phyloP scores from a whole-genome alignment of 1,284 basidiomycete species.

The Ceratobasidium sp. region DNA sequence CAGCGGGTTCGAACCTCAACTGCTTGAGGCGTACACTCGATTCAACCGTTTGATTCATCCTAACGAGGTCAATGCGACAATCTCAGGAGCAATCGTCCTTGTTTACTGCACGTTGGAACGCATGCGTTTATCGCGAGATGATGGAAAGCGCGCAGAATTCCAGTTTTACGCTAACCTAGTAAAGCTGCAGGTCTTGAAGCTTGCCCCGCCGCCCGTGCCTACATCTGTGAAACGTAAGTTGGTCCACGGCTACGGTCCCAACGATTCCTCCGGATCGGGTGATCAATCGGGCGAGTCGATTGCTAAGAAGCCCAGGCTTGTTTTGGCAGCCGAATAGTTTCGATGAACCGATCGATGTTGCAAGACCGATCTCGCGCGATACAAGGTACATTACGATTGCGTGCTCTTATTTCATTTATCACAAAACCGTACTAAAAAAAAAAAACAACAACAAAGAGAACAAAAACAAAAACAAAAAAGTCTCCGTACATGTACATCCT shows the following conservation, averaged over 20 bases:
- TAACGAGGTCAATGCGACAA: background rate
- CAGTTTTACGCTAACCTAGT: background rate
- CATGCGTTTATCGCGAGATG: background rate
- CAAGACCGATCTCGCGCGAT: too few relatives aligned
- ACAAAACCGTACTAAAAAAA: too few relatives aligned
- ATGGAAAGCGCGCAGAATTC: background rate
- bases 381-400: too few relatives aligned
- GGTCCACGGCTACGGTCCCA: background rate
- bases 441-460: too few relatives aligned
- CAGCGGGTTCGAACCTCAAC: background rate
- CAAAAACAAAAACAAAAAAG: too few relatives aligned
- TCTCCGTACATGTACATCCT: too few relatives aligned
- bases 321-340: too few relatives aligned
- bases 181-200: constrained; percentile 4
- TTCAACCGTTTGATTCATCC: background rate
- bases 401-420: too few relatives aligned
- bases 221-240: background rate
- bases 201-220: background rate
- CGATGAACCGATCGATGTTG: too few relatives aligned
- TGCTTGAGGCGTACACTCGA: background rate
- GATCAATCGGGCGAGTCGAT: too few relatives aligned
- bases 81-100: background rate
- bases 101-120: background rate
- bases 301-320: too few relatives aligned
- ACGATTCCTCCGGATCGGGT: background rate